Base-by-base conservation (phyloP, 352 stramenopile genomes). In the Phytophthora brassicae region DNA sequence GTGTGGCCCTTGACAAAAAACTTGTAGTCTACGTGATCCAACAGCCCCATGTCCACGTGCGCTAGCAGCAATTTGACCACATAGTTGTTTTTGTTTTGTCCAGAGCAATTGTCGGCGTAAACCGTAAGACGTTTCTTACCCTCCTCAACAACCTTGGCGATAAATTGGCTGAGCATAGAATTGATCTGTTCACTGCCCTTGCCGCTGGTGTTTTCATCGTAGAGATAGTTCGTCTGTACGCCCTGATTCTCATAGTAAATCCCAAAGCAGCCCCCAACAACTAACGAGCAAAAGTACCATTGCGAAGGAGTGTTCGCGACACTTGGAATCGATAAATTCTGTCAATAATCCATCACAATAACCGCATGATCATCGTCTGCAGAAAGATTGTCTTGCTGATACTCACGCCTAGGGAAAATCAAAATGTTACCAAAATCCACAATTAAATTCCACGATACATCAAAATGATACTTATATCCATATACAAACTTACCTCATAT, bases 161-260 rank as follows among this genome's bases (percentile, higher is more conserved):
- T 1, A 36, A 66, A 62, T 22, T 66, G 38, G 0, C 26, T 12
- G 4, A 59, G 22, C 49, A 66, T 59, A 0, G 45, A 64, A n/a
- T 61, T 64, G 17, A 72, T 56, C 19, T 67, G 51, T 22, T 72
- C 53, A n/a, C 35, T 62, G 0, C 57, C 47, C 13, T 67, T 72
- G 9, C 64, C 64, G 20, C 44, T 64, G 0, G 26, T 52, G 9
- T 4, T 33, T 28, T 71, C 64, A 2, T 56, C 22, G 35, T 67
- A 68, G 13, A 72, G 1, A 13, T 64, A 67, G 24, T 64, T 64
- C 8, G 45, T 56, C 12, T 66, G 46, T 0, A n/a, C 22, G 2
- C 28, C n/a, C 2, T 60, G 39, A 17, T 62, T 70, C 20, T 44
- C 63, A 19, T 44, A 67, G 28, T 50, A 64, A 16, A 67, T 56